These are phyloP conservation scores for Crithidia acanthocephali DNA, from an alignment of 208 protist species.

Conservation along the genomic window DNA sequence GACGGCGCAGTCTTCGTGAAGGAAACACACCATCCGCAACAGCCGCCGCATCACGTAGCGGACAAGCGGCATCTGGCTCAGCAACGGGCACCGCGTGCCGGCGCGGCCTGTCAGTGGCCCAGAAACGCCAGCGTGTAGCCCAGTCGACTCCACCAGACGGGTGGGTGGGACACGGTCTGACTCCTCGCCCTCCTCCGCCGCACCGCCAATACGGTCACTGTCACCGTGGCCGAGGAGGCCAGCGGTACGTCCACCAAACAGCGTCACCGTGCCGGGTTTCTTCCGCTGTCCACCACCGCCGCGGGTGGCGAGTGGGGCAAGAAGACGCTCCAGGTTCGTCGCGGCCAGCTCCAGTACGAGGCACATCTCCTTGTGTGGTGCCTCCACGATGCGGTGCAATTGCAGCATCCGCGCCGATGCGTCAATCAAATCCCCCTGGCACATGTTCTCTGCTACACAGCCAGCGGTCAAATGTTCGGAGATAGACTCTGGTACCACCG, in stretches of 20 bases:
- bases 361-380: slow-evolving; percentile 80
- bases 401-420: slow-evolving; percentile 42
- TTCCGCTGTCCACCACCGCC: slow-evolving; percentile 6
- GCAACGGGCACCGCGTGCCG: slow-evolving; percentile 29
- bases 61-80: slow-evolving; percentile 50
- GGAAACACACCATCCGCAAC: slow-evolving; percentile 61
- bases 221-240: too few species aligned
- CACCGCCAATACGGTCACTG: too few species aligned
- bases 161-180: background rate
- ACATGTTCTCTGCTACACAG: background rate
- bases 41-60: slow-evolving; percentile 80
- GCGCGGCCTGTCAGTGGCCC: background rate
- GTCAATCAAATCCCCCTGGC: slow-evolving; percentile 21
- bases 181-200: background rate
- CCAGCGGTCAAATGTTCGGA: background rate
- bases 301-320: slow-evolving; percentile 17
- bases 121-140: background rate
- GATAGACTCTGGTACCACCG: background rate
- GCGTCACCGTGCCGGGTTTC: slow-evolving; percentile 23
- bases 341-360: slow-evolving; percentile 79
- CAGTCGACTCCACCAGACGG: background rate
- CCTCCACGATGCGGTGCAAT: slow-evolving; percentile 73
- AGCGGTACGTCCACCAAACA: slow-evolving; percentile 15
- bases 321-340: slow-evolving; percentile 64
- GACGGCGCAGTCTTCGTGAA: slow-evolving; percentile 78